Percentiles rank a stretch among this genome's conserved stretches.
phyloP scores from a whole-genome alignment of 257 asterid genomes.

The Leonotis leonurus region DNA sequence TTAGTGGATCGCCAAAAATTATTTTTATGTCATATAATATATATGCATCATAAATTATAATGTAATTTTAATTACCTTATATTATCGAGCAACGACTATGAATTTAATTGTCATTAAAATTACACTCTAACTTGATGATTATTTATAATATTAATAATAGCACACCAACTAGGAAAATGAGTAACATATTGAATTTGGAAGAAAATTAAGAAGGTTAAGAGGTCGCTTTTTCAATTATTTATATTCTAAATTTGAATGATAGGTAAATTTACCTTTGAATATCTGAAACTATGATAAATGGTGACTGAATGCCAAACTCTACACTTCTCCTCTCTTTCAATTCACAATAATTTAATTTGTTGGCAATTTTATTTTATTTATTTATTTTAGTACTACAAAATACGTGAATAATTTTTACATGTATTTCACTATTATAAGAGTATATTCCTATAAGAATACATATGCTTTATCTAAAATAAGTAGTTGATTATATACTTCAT shows the following conservation, averaged over 20 bases:
- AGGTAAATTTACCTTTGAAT: background rate
- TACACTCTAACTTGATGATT: background rate
- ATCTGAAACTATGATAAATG: background rate
- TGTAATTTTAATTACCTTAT: too few relatives aligned
- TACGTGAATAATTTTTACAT: too few relatives aligned
- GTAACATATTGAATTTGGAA: background rate
- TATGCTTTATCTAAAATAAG: too few relatives aligned
- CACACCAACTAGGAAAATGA: slow-evolving; percentile 11
- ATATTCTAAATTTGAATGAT: slow-evolving; percentile 1
- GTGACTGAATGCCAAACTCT: slow-evolving; percentile 11
- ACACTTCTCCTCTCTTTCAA: background rate
- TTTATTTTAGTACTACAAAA: background rate
- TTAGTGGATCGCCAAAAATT: too few relatives aligned
- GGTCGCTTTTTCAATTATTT: slow-evolving; percentile 5
- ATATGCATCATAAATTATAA: too few relatives aligned
- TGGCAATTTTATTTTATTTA: background rate
- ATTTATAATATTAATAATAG: background rate
- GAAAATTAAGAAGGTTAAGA: background rate
- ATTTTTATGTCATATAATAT: too few relatives aligned
- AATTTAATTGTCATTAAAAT: too few relatives aligned
- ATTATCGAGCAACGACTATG: too few relatives aligned
- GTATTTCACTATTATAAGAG: too few relatives aligned
- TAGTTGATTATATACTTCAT: too few relatives aligned
- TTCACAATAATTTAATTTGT: background rate
- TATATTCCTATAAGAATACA: too few relatives aligned